Percentiles rank a stretch among this genome's conserved stretches.
These are phyloP conservation scores for Aspergillus steynii DNA, from an alignment of 495 filamentous ascomycete species.

Conservation along the genomic window DNA sequence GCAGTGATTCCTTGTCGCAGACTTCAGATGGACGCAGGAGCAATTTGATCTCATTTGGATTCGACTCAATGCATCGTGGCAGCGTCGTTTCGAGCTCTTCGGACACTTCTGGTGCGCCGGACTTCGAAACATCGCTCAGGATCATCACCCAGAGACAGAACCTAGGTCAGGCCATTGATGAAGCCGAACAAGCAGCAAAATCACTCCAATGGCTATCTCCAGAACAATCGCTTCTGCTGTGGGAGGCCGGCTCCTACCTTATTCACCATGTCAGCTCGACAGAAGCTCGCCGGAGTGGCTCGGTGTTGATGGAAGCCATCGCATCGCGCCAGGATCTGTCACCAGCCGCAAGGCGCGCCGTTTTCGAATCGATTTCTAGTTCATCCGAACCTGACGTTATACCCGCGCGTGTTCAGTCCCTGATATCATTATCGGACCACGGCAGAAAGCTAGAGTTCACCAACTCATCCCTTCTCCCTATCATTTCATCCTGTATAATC, in stretches of 20 bases:
- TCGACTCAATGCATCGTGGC: conserved; percentile 48
- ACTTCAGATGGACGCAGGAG: conserved; percentile 33
- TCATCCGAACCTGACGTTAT: conserved; percentile 42
- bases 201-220: conserved; percentile 37
- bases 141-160: conserved; percentile 39
- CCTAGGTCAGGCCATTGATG: conserved; percentile 40
- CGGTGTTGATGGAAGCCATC: conserved; percentile 38
- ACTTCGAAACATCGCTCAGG: conserved; percentile 40
- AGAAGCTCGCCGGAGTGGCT: conserved; percentile 41
- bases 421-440: conserved; percentile 48
- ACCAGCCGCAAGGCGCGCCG: conserved; percentile 30
- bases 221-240: conserved; percentile 43
- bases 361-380: conserved; percentile 42
- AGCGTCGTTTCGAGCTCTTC: conserved; percentile 47
- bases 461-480: conserved; percentile 39
- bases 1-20: conserved; percentile 33
- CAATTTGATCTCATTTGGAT: conserved; percentile 32
- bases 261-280: conserved; percentile 38
- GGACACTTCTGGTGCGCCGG: conserved; percentile 42
- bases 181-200: conserved; percentile 41
- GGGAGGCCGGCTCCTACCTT: conserved; percentile 44
- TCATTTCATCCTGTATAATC: conserved; percentile 43
- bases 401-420: conserved; percentile 38
- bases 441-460: conserved; percentile 48
- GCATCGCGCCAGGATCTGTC: conserved; percentile 45